Evolutionary conservation across 148 eudicot species (phyloP).

Genomic region (Nyssa sinensis): DNA sequence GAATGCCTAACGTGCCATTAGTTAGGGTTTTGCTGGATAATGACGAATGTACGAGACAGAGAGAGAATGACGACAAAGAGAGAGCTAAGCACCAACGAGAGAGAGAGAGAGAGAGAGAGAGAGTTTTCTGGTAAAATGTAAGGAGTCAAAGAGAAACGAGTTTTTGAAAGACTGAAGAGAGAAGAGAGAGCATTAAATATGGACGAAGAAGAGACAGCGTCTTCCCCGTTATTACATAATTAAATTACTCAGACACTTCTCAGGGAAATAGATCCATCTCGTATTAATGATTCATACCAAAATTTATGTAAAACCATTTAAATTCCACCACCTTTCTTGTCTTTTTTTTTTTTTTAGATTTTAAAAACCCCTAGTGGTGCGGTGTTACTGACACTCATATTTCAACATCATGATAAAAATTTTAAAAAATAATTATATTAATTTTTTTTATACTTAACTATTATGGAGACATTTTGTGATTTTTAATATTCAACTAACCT

Average conservation of each 20-base stretch:
- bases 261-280: too few relatives aligned
- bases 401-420: too few relatives aligned
- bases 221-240: background rate
- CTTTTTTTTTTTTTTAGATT: too few relatives aligned
- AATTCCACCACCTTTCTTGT: too few relatives aligned
- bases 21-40: constrained; percentile 22
- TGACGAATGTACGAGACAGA: background rate
- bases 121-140: background rate
- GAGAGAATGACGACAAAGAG: constrained; percentile 13
- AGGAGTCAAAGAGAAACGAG: background rate
- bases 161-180: background rate
- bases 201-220: background rate
- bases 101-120: constrained; percentile 16
- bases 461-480: too few relatives aligned
- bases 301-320: too few relatives aligned
- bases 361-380: too few relatives aligned
- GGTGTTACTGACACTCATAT: too few relatives aligned
- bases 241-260: background rate
- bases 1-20: constrained; percentile 13
- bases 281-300: too few relatives aligned
- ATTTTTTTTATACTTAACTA: too few relatives aligned
- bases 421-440: too few relatives aligned
- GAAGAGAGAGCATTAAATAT: background rate
- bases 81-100: background rate
- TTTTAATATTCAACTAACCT: too few relatives aligned